Base-by-base conservation (phyloP, 2,329 filamentous ascomycete genomes). In the Trichoderma sp. region DNA sequence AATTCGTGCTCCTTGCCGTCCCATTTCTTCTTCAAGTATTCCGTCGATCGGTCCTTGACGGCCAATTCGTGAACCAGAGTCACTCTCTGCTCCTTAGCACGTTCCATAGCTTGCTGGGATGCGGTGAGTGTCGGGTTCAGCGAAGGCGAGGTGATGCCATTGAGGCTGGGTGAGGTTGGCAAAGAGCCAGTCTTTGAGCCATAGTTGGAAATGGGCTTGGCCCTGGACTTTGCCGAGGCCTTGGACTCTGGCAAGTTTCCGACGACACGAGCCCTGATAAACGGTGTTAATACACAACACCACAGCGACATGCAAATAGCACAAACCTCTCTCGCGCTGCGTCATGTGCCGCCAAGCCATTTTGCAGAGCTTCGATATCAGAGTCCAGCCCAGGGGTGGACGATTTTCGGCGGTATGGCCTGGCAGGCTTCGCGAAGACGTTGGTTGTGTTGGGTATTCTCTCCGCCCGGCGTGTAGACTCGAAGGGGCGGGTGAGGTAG, bases 61-160 rank as follows among this genome's bases (percentile, higher is more conserved):
- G 89, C 89, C 24, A 91, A 80, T 74, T 90, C 86, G 77, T 91
- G 89, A 32, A 91, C 87, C 24, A 91, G 81, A 28, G 86, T 82
- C 71, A 79, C 82, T 76, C 85, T 83, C 73, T 85, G 84, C 66
- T 86, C 86, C 78, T 88, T 89, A 53, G 86, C 85, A 75, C 85
- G 83, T 75, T 88, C 86, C 43, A 86, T 77, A 36, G 84, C 80
- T 74, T 87, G 84, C 73, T 89, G 84, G 1, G 87, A 85, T 21
- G 86, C 82, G 12, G 85, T 85, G 28, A 85, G 81, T 11, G 83
- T 83, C 2, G 86, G 84, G 4, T 84, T 86, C 14, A 86, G 78
- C 3, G 84, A 83, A 0, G 89, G 88, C 3, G 89, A 91, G 26
- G 83, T 83, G 12, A 85, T 79, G n/a, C 84, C 85, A 71, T 84